Evolutionary conservation across 2,329 filamentous ascomycete genomes (phyloP).

Genomic region (Stemphylium beticola): DNA sequence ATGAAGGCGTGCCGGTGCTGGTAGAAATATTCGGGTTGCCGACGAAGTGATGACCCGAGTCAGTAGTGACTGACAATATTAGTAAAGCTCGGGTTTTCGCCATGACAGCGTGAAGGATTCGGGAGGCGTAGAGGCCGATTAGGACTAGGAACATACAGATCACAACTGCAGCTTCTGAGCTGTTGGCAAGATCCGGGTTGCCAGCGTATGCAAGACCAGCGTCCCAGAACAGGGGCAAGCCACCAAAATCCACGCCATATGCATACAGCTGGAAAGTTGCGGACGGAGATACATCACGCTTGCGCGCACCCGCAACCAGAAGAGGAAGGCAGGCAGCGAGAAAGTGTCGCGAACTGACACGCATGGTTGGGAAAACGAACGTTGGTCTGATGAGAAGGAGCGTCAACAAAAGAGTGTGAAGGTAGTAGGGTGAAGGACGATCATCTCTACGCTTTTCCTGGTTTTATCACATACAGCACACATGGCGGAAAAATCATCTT

Average conservation of each 20-base stretch:
- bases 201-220: conserved; percentile 12
- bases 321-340: neutral
- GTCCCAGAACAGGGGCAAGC: conserved; percentile 20
- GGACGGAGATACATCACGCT: neutral
- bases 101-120: too few species aligned
- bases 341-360: neutral
- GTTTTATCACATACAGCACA: too few species aligned
- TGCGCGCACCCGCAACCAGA: neutral
- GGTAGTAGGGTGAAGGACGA: too few species aligned
- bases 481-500: too few species aligned
- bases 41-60: neutral
- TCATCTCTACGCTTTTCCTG: too few species aligned
- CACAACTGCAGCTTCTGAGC: conserved; percentile 1
- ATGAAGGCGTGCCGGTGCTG: neutral
- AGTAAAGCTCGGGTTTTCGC: neutral
- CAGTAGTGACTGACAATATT: neutral
- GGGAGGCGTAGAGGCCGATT: too few species aligned
- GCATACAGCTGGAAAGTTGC: conserved; percentile 20
- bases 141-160: neutral
- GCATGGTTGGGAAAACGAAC: neutral
- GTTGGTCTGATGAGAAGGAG: neutral
- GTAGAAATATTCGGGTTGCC: neutral
- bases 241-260: conserved; percentile 21
- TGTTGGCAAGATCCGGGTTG: neutral
- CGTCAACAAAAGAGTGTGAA: neutral